Evolutionary conservation across 2,329 filamentous ascomycete species (phyloP), one percentile per base, ranked within the genome.

Genomic region (Leptographium procerum): DNA sequence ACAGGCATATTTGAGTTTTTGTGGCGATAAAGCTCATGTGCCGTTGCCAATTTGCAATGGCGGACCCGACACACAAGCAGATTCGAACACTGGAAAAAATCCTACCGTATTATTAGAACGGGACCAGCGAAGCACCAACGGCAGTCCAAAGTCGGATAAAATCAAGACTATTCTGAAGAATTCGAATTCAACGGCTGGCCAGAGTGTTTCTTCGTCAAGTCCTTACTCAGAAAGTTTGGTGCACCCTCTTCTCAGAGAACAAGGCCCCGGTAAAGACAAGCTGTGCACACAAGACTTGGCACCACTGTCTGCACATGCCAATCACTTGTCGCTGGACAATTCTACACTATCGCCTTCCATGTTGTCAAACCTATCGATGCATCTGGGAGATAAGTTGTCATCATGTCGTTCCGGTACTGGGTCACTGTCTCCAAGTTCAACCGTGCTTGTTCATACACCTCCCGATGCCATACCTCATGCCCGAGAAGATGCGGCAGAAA

Each of bases 121-220:
- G 16, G 9, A 43, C 36, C 36, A 43, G 36, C 10, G 36, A 6
- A 22, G 36, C 36, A 50, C 45, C 24, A 24, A 24, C 16, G 28
- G 33, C 52, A 56, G 52, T 14, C 22, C 28, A 4, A 45, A 28
- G 9, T 48, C 45, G 7, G 22, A 45, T 6, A 47, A 45, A 4
- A 43, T 60, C 29, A 60, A 58, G 8, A 55, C 62, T 1, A 60
- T 59, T 4, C 50, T 63, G 31, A 63, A 63, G 22, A 55, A 52
- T n/a, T 58, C 62, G 2, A 28, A 40, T 1, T 52, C 57, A 14
- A 14, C 56, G 36, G 60, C 62, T 4, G 52, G 48, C 2, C 57
- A 57, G 13, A 60, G 57, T 9, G 8, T 51, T 11, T 56, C 58
- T 29, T 57, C 61, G 1, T 56, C 55, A 2, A 47, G 34, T 3